Evolutionary conservation across 176 grass and related monocot genomes (phyloP).

Genomic region (Avena insularis): DNA sequence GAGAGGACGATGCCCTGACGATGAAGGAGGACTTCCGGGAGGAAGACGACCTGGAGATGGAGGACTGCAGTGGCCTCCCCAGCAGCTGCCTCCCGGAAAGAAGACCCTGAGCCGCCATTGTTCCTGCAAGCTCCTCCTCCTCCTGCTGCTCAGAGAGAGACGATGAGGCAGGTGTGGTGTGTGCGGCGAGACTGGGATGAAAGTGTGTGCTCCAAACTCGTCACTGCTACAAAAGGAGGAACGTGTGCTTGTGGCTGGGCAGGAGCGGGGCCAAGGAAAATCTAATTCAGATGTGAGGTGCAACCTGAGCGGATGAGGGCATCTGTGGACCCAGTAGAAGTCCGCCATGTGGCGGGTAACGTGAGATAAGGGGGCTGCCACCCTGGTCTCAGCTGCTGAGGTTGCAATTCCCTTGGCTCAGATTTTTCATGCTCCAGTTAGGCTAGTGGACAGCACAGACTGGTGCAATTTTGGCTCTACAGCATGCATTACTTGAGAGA

Average conservation of each 20-base stretch:
- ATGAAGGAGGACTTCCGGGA: conserved; percentile 68
- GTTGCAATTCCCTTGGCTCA: background rate
- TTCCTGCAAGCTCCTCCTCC: background rate
- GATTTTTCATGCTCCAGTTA: background rate
- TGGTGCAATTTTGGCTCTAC: background rate
- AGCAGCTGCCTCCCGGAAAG: conserved; percentile 88
- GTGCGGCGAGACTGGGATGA: conserved; percentile 17
- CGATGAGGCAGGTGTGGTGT: conserved; percentile 1
- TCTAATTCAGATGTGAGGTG: conserved; percentile 59
- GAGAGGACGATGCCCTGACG: conserved; percentile 79
- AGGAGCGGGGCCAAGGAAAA: conserved; percentile 56
- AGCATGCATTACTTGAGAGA: conserved; percentile 19
- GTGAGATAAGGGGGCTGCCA: conserved; percentile 56
- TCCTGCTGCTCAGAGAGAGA: background rate
- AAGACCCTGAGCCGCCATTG: conserved; percentile 84
- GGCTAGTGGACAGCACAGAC: conserved; percentile 26
- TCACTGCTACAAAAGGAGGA: conserved; percentile 37
- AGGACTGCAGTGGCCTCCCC: conserved; percentile 59
- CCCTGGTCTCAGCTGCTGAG: conserved; percentile 1
- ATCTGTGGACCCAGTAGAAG: conserved; percentile 66
- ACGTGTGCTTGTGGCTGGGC: conserved; percentile 16
- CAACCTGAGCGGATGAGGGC: conserved; percentile 56
- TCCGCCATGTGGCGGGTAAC: conserved; percentile 52
- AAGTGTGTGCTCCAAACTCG: conserved; percentile 42
- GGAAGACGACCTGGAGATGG: conserved; percentile 54